phyloP scores from a whole-genome alignment of 2,329 filamentous ascomycete species.

The Cladosporium sphaerospermum region DNA sequence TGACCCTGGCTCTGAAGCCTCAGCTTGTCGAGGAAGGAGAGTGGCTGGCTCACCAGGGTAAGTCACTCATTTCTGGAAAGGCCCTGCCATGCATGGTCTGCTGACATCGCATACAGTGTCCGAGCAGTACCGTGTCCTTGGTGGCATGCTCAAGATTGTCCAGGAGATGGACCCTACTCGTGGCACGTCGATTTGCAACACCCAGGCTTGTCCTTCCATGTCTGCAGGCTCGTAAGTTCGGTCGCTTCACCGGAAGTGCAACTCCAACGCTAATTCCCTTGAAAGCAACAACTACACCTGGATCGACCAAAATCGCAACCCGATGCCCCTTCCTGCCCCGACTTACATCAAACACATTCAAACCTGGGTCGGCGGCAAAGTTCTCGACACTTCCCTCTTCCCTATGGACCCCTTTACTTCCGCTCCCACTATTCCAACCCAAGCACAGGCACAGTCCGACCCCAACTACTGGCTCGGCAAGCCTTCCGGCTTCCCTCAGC shows the following conservation, averaged over 20 bases:
- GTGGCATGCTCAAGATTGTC: constrained; percentile 82
- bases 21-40: constrained; percentile 91
- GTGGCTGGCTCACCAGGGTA: constrained; percentile 94
- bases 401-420: constrained; percentile 74
- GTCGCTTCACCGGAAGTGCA: background rate
- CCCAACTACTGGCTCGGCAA: constrained; percentile 77
- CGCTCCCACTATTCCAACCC: constrained; percentile 48
- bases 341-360: constrained; percentile 96
- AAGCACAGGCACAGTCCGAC: constrained; percentile 39
- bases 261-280: background rate
- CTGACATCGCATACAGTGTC: constrained; percentile 56
- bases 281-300: constrained; percentile 90
- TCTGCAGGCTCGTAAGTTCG: constrained; percentile 82
- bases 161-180: constrained; percentile 76
- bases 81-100: background rate
- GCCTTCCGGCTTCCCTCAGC: constrained; percentile 61
- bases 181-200: constrained; percentile 74
- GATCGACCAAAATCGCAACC: constrained; percentile 81
- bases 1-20: constrained; percentile 87
- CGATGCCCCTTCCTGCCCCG: constrained; percentile 83
- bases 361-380: constrained; percentile 94
- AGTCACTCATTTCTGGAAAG: constrained; percentile 17
- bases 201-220: constrained; percentile 80
- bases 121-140: constrained; percentile 83
- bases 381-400: constrained; percentile 83